Base-by-base conservation (phyloP, 805 yeast genomes). In the Komagataella kurtzmanii region DNA sequence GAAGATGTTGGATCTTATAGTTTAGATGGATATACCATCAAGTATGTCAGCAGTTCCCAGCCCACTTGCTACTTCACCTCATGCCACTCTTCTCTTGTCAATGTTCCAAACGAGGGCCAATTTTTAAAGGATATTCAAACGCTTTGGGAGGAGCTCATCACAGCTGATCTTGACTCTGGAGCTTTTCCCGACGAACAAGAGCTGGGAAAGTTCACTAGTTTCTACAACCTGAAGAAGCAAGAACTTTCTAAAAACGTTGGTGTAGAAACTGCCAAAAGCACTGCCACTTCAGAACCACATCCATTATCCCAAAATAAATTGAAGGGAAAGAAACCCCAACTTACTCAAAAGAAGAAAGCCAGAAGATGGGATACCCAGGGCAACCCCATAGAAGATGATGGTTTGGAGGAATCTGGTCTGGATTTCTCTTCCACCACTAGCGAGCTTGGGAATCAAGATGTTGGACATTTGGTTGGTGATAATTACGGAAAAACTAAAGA, bases 341-440 rank as follows among this genome's bases (percentile, higher is more conserved):
- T 45, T 8, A 3, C 14, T 30, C 40, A 30, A 30, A 30, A 30
- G 40, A 77, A 79, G 61, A 72, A 70, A 61, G 65, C 70, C 36
- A 73, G 91, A 59, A 80, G 75, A 59, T 83, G 88, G 88, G 82
- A 77, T 23, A 76, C 76, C 30, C 84, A 81, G 58, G 90, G 89
- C 6, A 57, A 67, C 36, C 72, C 69, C 49, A 72, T 71, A 49
- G 84, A 79, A 40, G 71, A 64, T 8, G 68, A 63, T 18, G 57
- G 47, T n/a, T 57, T 47, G 4, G 75, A 70, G 17, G 67, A 68
- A 10, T 64, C 66, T 0, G 63, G 64, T 3, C 63, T 84, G 47
- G 90, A 84, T 59, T 83, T 80, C 58, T 83, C 90, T 57, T 52
- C 17, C 55, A 58, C 58, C 2, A 62, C 61, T 6, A 53, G n/a